Evolutionary conservation across 2,329 filamentous ascomycete species (phyloP), one percentile per base, ranked within the genome.

Genomic region (Fusarium duplospermum): DNA sequence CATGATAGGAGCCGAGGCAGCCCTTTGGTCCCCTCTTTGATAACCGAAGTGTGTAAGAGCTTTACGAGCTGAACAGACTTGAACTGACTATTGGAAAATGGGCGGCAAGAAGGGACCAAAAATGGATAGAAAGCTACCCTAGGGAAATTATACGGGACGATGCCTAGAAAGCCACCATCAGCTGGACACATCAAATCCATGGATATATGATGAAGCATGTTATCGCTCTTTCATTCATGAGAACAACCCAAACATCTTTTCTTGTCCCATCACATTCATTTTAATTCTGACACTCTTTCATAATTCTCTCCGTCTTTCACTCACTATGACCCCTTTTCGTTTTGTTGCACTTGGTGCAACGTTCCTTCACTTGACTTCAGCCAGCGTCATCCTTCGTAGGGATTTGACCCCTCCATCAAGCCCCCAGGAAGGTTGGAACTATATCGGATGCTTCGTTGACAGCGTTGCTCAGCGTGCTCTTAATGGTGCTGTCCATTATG

Each of bases 401-500:
- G 75, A 77, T 69, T 47, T 77, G 35, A 76, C 67, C 24, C 69
- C 75, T 36, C 75, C 75, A 3, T 33, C 35, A 8, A 64, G 58
- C 6, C 77, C 77, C 22, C 56, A 64, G 29, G 45, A 66, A 8
- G 77, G 70, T 24, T 79, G 77, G 77, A 38, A 24, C 40, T 77
- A 79, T 45, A 62, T 78, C 18, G 77, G 77, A 7, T 79, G 77
- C 67, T 79, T 69, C 62, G 62, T 77, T 18, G 77, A 79, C 22
- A 79, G 69, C 66, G 70, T 73, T 31, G 52, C 66, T 18, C 63
- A 71, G 7, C 77, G 77, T 11, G 72, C 69, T 22, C 75, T 77
- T 35, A 50, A 67, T 14, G 76, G 75, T 14, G 66, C 74, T 62
- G 71, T 75, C 35, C 62, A 69, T 63, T 77, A 77, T 66, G 71